Evolutionary conservation across 2,329 filamentous ascomycete genomes (phyloP), one percentile per base, ranked within the genome.

Genomic region (Diaporthe ilicicola): DNA sequence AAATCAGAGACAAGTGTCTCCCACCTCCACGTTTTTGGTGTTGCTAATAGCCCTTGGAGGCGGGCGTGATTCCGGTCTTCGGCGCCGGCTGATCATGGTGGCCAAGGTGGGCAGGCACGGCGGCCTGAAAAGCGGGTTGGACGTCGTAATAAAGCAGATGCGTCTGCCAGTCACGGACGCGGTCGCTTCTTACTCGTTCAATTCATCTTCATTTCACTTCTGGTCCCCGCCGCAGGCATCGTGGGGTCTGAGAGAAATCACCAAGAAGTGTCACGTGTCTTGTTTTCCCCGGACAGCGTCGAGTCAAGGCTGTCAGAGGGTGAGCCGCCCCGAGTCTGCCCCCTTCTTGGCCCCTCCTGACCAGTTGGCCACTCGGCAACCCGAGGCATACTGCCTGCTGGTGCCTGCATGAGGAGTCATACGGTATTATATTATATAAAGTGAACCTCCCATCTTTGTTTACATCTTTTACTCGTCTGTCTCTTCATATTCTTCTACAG

Each of bases 111-210:
- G 24, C 59, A 64, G 59, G 17, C 53, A 27, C 15, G 32, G 54
- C 44, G 65, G 65, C 53, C 65, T 37, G 32, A n/a, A 48, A 59
- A 56, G 27, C n/a, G 65, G 37, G 42, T 48, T 56, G 29, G 13
- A n/a, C 27, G 12, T 68, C 42, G 53, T 50, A 68, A 68, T 68
- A 59, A 68, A 39, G 53, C 65, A 68, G 53, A 68, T 50, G 29
- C 53, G 65, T 39, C 42, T 17, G 53, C 65, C 65, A 68, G 53
- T 59, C 42, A 56, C 29, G 42, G 22, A 59, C 13, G 15, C 24
- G 22, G 29, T n/a, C 9, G n/a, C 17, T 59, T 68, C 44, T 6
- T 68, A 68, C 66, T 68, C 66, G 66, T 34, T 37, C 66, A 39
- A 19, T 19, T 48, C 51, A 48, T 56, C 66, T 51, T 68, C 22